A percentile compares a stretch with the other conserved stretches of the same genome.
Evolutionary conservation across 2,329 filamentous ascomycete genomes (phyloP).

Genomic region (Cladosporium halotolerans): DNA sequence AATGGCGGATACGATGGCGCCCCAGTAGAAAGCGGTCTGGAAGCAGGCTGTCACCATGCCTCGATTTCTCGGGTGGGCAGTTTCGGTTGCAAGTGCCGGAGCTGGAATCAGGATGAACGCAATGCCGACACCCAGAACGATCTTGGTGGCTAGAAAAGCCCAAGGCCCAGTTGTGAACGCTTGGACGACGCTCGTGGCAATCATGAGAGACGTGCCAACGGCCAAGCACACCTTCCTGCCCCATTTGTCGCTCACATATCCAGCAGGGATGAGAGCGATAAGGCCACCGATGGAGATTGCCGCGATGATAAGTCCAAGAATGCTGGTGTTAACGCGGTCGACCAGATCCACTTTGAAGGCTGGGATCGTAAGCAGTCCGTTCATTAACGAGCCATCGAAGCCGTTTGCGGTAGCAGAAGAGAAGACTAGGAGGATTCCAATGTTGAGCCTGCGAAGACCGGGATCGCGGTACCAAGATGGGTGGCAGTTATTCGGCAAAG

Average conservation of each 20-base stretch:
- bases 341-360: conserved; percentile 11
- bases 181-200: conserved; percentile 1
- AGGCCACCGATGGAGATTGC: conserved; percentile 19
- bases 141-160: conserved; percentile 16
- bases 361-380: conserved; percentile 21
- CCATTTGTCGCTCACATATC: conserved; percentile 19
- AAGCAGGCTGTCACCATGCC: conserved; percentile 15
- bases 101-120: conserved; percentile 14
- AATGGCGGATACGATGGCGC: conserved; percentile 18
- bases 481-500: conserved; percentile 16
- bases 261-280: conserved; percentile 17
- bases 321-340: conserved; percentile 13
- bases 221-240: conserved; percentile 22
- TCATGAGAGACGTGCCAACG: conserved; percentile 35
- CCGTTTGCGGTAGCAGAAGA: conserved; percentile 14
- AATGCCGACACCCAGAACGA: conserved; percentile 16
- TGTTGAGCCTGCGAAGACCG: conserved; percentile 15
- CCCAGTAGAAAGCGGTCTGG: conserved; percentile 14
- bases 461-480: conserved; percentile 18
- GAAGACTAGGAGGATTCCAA: conserved; percentile 12
- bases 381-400: conserved; percentile 24
- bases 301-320: conserved; percentile 23
- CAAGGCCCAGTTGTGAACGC: conserved; percentile 5
- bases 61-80: conserved; percentile 15
- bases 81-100: conserved; percentile 14